Evolutionary conservation across 2,329 filamentous ascomycete genomes (phyloP), one percentile per base, ranked within the genome.

Genomic region (Alternaria hordeiaustralica): DNA sequence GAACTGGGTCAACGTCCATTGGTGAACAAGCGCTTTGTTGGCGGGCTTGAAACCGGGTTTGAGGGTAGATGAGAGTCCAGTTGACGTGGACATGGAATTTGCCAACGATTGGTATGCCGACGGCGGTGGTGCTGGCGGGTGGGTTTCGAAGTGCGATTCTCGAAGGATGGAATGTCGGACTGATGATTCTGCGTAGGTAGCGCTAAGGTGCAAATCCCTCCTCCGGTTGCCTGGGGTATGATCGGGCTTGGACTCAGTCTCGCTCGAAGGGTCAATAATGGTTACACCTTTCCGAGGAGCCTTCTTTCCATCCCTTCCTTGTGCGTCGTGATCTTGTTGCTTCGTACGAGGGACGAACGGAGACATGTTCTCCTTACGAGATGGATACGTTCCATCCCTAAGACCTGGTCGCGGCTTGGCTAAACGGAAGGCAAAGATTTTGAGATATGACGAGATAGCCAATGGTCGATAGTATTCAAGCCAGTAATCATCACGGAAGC

Each of bases 381-480:
- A 88, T 71, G 90, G 87, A 5, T 89, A 90, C 2, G 89, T 88
- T 61, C 90, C 90, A 63, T 94, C 86, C 11, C 92, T 91, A 30
- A 92, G 91, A 43, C 95, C 90, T 76, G 95, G 94, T 64, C 91
- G 92, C 66, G 94, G 88, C 5, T 71, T 73, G 75, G 95, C 97
- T 87, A 98, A 92, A 76, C 92, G 94, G 80, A 92, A 97, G 0
- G 93, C 89, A 76, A 97, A 97, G 78, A 97, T 92, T 77, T 97
- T 99, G 13, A 90, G 87, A 69, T 98, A 93, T 0, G 93, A 96
- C 0, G 96, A 97, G 1, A 98, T 82, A 0, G 92, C 92, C 8
- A 92, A 86, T 0, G 96, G 96, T 13, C 94, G 89, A 77, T 99
- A 99, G 79, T 97, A 98, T 78, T 99, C 96, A 8, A 96, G 85